Conservation (phyloP, 257 asterid species). For the Capsicum pubescens region DNA sequence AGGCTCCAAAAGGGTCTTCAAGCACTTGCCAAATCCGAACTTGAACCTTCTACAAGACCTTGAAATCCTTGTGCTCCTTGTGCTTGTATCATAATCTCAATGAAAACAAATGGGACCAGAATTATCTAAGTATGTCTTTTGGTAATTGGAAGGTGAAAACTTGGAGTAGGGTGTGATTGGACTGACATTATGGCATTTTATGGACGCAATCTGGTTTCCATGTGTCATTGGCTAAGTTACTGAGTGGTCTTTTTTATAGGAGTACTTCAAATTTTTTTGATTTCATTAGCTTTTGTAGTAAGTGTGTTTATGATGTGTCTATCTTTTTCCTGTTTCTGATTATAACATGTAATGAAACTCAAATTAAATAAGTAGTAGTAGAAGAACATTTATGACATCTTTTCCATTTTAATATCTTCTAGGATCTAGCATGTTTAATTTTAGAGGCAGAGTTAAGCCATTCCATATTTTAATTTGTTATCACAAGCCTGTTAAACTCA, state of each 20-base stretch:
- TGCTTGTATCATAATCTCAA: no score
- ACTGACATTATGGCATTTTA: neutral
- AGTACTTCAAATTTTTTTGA: neutral
- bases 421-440: constrained; percentile 14
- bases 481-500: neutral
- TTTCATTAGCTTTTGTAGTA: neutral
- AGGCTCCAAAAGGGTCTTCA: no score
- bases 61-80: no score
- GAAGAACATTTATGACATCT: neutral
- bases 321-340: neutral
- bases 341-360: neutral
- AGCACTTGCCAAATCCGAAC: no score
- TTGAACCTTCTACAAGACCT: no score
- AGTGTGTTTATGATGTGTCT: neutral
- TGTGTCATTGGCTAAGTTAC: neutral
- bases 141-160: neutral
- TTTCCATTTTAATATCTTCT: neutral
- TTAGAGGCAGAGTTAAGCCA: constrained; percentile 12
- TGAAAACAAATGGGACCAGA: neutral
- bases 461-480: constrained; percentile 2
- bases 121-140: neutral
- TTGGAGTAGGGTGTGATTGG: neutral
- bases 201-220: neutral
- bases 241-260: neutral
- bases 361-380: neutral